Evolutionary conservation across 306 rosid genomes (phyloP).

Genomic region (Morella rubra): DNA sequence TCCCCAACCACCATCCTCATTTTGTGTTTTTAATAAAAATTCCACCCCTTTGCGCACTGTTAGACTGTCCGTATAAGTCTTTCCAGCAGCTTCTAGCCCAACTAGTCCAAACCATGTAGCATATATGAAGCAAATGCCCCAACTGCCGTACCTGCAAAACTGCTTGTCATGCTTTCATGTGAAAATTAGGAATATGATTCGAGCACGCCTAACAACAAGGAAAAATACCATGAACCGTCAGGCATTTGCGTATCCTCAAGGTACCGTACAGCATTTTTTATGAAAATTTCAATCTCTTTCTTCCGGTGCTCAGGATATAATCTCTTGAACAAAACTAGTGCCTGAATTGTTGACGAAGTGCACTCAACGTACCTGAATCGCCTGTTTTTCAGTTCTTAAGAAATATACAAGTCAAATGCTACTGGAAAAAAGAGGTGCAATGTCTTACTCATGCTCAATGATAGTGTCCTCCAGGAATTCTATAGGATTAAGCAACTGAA

Average conservation of each 20-base stretch:
- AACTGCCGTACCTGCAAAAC: conserved; percentile 42
- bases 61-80: conserved; percentile 40
- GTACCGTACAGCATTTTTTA: conserved; percentile 31
- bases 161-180: not conserved
- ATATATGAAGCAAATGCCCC: conserved; percentile 69
- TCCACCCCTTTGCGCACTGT: conserved; percentile 49
- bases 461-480: conserved; percentile 41
- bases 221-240: conserved; percentile 42
- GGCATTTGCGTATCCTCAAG: conserved; percentile 40
- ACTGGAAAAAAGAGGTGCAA: too few species aligned
- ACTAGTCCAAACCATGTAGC: conserved; percentile 63
- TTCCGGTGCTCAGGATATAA: conserved; percentile 41
- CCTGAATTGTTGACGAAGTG: conserved; percentile 49
- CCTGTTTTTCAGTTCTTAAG: too few species aligned
- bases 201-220: not conserved
- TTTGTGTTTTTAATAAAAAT: conserved; percentile 49
- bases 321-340: conserved; percentile 41
- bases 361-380: conserved; percentile 57
- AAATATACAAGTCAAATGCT: too few species aligned
- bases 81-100: conserved; percentile 57
- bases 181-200: not conserved
- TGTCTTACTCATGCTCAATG: conserved; percentile 44
- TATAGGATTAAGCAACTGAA: conserved; percentile 39
- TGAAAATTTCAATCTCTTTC: conserved; percentile 41
- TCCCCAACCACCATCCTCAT: conserved; percentile 73